Base-by-base conservation (phyloP, 1,139 yeast species). In the Yamadazyma atmosphaerica region DNA sequence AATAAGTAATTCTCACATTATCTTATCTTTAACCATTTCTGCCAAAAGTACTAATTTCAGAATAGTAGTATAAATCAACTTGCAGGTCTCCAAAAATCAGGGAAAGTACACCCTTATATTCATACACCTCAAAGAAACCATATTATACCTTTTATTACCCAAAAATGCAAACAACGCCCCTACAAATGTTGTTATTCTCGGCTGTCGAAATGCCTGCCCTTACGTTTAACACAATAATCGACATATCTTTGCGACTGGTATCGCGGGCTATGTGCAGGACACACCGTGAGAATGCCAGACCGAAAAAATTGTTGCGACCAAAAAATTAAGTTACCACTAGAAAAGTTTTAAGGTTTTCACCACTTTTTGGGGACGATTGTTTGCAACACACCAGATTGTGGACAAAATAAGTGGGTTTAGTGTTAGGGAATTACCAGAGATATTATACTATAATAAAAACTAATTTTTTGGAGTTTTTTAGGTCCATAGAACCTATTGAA, bases 261-360 rank as follows among this genome's bases (percentile, higher is more conserved):
- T 23, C 26, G 19, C 4, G 31, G 21, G n/a, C 13, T 16, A 16
- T 28, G 16, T 28, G 21, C 31, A 28, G 31, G 21, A 28, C 21
- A 26, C 11, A 16, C 31, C n/a, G 12, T 8, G 17, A 28, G 17
- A 28, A 14, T 16, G 31, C 31, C 21, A 28, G 8, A 28, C 31
- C 31, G 31, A 28, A 28, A 28, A 28, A 28, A 28, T 26, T 28
- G 31, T 28, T 28, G 31, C 31, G 31, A 28, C 31, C 31, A 28
- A 28, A 28, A 28, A 14, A 10, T 23, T 19, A 19, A 6, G 22
- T 9, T 19, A 19, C 22, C 22, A 19, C 22, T 19, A 19, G 22
- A 19, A 19, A 19, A 19, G 22, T 19, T 19, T 19, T 19, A 19
- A 23, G 26, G 26, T 23, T 23, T 11, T 23, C 26, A 23, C n/a